Conservation (phyloP, 2,329 filamentous ascomycete species). For the Colletotrichum graminicola region DNA sequence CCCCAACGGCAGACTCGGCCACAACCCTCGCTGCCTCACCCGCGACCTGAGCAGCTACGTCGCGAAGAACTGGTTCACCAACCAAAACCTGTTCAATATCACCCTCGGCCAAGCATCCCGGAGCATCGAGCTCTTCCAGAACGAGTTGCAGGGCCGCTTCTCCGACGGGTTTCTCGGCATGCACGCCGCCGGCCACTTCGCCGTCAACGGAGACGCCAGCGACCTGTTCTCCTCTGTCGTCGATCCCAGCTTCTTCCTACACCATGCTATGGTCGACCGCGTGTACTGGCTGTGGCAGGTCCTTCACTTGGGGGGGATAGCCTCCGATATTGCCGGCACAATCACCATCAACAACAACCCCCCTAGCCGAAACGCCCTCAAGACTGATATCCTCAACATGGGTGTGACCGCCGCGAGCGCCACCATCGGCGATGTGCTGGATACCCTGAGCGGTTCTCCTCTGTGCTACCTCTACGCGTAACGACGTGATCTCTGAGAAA, state of each 20-base stretch:
- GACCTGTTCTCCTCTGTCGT: slow-evolving; percentile 49
- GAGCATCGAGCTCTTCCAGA: slow-evolving; percentile 52
- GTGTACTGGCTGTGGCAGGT: slow-evolving; percentile 48
- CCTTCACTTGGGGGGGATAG: slow-evolving; percentile 43
- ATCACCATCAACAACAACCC: slow-evolving; percentile 44
- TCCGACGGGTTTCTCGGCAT: slow-evolving; percentile 47
- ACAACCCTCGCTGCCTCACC: slow-evolving; percentile 61
- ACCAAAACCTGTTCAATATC: slow-evolving; percentile 47
- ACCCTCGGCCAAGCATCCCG: slow-evolving; percentile 45
- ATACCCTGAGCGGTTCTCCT: slow-evolving; percentile 48
- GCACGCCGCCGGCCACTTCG: slow-evolving; percentile 55
- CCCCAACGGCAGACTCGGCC: slow-evolving; percentile 46
- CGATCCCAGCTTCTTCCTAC: slow-evolving; percentile 48
- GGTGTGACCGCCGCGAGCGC: slow-evolving; percentile 44
- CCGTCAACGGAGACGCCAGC: slow-evolving; percentile 52
- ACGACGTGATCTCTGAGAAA: background rate
- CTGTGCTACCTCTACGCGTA: slow-evolving; percentile 52
- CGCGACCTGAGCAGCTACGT: slow-evolving; percentile 55
- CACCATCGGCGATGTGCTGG: slow-evolving; percentile 51
- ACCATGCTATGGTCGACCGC: slow-evolving; percentile 48
- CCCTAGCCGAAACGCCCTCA: slow-evolving; percentile 42
- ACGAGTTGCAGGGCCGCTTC: slow-evolving; percentile 51
- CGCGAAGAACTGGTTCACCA: slow-evolving; percentile 40
- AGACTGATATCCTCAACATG: slow-evolving; percentile 47
- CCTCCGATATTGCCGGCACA: slow-evolving; percentile 43